phyloP scores from a whole-genome alignment of 2,329 filamentous ascomycete genomes.

The Juglanconis juglandina region DNA sequence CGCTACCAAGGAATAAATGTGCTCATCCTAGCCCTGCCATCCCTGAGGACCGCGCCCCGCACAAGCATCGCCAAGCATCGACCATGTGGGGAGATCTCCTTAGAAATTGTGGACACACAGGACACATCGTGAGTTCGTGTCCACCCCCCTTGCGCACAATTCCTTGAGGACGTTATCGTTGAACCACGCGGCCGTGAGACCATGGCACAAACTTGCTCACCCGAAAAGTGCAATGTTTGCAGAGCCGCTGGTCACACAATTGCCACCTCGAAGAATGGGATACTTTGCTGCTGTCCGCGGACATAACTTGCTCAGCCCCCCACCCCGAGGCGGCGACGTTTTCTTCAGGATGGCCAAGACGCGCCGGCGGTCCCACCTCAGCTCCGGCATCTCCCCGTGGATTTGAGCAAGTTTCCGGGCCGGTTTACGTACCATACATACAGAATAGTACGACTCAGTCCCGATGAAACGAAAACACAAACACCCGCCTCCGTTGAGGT shows the following conservation, averaged over 20 bases:
- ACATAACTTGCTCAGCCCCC: not conserved
- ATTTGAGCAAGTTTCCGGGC: constrained; percentile 4
- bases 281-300: not conserved
- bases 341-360: not conserved
- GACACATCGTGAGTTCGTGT: not conserved
- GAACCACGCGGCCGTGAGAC: too few relatives aligned
- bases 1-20: constrained; percentile 10
- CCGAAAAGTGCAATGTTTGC: too few relatives aligned
- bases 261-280: too few relatives aligned
- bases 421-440: not conserved
- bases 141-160: not conserved
- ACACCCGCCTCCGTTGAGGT: not conserved
- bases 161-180: not conserved
- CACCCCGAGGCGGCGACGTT: too few relatives aligned
- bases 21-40: constrained; percentile 7
- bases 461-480: not conserved
- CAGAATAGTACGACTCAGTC: not conserved
- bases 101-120: not conserved
- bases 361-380: not conserved
- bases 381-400: not conserved
- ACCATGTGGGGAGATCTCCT: not conserved
- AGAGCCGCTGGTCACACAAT: too few relatives aligned
- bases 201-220: too few relatives aligned
- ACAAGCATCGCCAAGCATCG: not conserved
- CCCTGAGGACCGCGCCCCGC: not conserved